Evolutionary conservation across 2,329 filamentous ascomycete genomes (phyloP), one percentile per base, ranked within the genome.

Genomic region (Trichoderma hamatum): DNA sequence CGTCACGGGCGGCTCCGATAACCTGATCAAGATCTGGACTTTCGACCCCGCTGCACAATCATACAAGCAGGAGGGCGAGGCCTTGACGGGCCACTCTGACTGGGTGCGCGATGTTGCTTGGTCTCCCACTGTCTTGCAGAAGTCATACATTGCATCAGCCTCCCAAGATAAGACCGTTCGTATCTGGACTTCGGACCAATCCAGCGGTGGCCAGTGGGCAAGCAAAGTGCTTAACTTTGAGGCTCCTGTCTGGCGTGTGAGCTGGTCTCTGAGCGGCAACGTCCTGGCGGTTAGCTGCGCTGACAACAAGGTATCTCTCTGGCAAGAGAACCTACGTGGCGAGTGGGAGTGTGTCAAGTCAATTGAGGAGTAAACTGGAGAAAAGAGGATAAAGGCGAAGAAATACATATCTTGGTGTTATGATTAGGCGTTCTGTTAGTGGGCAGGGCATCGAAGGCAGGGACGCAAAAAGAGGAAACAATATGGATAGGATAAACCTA

Each of bases 61-160:
- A 32, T 92, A 90, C 80, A 88, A 86, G 78, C 84, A 85, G 74
- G 88, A 90, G 78, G 79, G 85, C 28, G 86, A 88, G 72, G 82
- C 91, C 13, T 84, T 99, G 73, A 82, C 85, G 1, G 96, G 96
- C 72, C 96, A 99, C 82, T 88, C 89, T 6, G 96, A 98, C 83
- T 99, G 96, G 96, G 96, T 99, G 67, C 90, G 96, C 72, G 96
- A 99, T 80, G 96, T 99, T 14, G 93, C 95, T 16, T 99, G 96
- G 96, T 95, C 92, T 61, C 96, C 96, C 13, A 97, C 94, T 28
- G 92, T 98, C 68, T 86, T 99, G 70, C 92, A 94, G 76, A 97
- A 97, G 86, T 93, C 91, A 69, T 99, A 99, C 83, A 97, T 99
- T 78, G 96, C 96, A 34, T 95, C 92, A 60, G 96, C 95, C 13